Evolutionary conservation across 768 basidiomycete genomes (phyloP).

Genomic region (Phlebiopsis gigantea): DNA sequence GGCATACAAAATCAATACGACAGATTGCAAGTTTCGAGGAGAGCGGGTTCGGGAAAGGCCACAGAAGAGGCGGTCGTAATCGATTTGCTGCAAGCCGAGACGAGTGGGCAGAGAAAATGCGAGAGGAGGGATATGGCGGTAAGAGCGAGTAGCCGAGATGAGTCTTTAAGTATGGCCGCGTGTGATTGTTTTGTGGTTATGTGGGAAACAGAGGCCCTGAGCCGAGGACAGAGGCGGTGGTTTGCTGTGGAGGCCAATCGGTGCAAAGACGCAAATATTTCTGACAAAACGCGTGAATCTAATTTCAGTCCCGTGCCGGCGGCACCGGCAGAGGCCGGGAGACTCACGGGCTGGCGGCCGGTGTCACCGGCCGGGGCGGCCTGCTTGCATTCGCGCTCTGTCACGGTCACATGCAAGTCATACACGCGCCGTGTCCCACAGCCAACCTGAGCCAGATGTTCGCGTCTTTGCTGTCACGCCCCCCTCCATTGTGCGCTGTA

Average conservation of each 20-base stretch:
- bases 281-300: conserved; percentile 5
- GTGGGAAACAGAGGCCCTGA: neutral
- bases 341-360: neutral
- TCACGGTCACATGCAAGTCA: conserved; percentile 10
- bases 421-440: too few species aligned
- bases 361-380: neutral
- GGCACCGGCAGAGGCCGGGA: neutral
- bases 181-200: neutral
- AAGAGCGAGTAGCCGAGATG: neutral
- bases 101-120: neutral
- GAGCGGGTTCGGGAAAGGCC: neutral
- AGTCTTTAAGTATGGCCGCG: neutral
- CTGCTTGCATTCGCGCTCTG: neutral
- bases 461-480: neutral
- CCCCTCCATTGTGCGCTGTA: neutral
- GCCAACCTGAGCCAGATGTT: neutral
- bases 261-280: conserved; percentile 3
- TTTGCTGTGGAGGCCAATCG: conserved; percentile 1
- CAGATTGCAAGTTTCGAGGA: neutral
- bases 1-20: neutral
- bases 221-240: neutral
- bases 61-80: conserved; percentile 4
- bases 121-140: neutral
- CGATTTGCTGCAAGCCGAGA: neutral
- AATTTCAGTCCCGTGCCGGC: conserved; percentile 1